phyloP scores from a whole-genome alignment of 805 yeast species.

The Teunomyces stri region DNA sequence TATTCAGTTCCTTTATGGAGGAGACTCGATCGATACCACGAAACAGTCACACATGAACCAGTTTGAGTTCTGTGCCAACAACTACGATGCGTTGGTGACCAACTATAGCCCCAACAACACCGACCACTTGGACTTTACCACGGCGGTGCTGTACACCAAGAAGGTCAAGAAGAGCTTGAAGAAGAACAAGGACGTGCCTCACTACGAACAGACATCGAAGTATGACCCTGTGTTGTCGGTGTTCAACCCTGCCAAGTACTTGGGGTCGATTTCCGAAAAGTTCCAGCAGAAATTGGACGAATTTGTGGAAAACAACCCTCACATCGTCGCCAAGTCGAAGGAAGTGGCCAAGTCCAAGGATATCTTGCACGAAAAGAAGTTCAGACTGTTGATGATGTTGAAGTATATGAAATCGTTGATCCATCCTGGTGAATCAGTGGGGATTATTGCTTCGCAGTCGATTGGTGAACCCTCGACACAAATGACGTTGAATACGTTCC shows the following conservation, averaged over 20 bases:
- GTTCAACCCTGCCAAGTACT: conserved; percentile 82
- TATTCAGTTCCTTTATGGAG: conserved; percentile 95
- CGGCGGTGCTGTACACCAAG: conserved; percentile 78
- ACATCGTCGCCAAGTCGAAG: conserved; percentile 54
- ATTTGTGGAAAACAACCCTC: conserved; percentile 57
- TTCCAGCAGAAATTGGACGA: conserved; percentile 79
- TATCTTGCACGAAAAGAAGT: conserved; percentile 70
- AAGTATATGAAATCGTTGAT: conserved; percentile 95
- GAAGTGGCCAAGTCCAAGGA: conserved; percentile 46
- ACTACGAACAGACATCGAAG: conserved; percentile 58
- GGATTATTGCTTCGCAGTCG: conserved; percentile 97
- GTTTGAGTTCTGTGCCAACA: conserved; percentile 89
- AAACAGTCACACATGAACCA: conserved; percentile 93
- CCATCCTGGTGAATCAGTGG: conserved; percentile 97
- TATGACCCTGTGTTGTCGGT: conserved; percentile 87
- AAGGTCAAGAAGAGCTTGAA: conserved; percentile 71
- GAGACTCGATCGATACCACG: conserved; percentile 92
- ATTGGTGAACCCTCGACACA: conserved; percentile 99
- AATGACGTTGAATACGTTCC: conserved; percentile 96
- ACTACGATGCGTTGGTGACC: conserved; percentile 79
- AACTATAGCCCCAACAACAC: conserved; percentile 81
- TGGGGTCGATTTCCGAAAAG: conserved; percentile 90
- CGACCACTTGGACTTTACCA: conserved; percentile 77
- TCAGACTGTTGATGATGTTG: conserved; percentile 95
- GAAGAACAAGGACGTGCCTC: conserved; percentile 62